Evolutionary conservation across 176 grass and related monocot genomes (phyloP).

Genomic region (Hordeum marinum): DNA sequence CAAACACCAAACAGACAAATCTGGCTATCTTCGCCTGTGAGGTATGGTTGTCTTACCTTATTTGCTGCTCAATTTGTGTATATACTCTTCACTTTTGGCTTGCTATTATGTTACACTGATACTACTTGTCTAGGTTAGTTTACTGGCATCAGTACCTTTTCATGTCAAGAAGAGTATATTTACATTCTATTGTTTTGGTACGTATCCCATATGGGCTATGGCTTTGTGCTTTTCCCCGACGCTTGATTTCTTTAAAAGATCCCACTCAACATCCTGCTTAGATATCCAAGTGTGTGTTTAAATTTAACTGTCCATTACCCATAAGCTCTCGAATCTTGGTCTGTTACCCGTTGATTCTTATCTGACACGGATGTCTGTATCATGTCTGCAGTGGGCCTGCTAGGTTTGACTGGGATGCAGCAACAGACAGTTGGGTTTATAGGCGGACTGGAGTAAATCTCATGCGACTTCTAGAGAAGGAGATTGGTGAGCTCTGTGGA

Average conservation of each 20-base stretch:
- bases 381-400: constrained; percentile 58
- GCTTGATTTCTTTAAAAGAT: not conserved
- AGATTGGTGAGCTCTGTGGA: constrained; percentile 54
- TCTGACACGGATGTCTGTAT: not conserved
- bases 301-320: not conserved
- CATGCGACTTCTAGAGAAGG: constrained; percentile 56
- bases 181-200: not conserved
- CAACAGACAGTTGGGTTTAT: constrained; percentile 59
- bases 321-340: not conserved
- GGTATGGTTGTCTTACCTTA: constrained; percentile 35
- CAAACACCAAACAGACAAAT: constrained; percentile 90
- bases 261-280: not conserved
- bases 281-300: not conserved
- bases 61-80: not conserved
- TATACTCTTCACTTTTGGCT: no score
- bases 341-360: not conserved
- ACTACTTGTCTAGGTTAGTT: not conserved
- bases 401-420: constrained; percentile 60
- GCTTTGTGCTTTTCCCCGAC: not conserved
- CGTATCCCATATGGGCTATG: not conserved
- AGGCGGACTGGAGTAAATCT: constrained; percentile 62
- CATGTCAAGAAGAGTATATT: not conserved
- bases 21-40: constrained; percentile 93
- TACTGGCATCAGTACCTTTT: not conserved
- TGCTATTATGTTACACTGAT: not conserved